Evolutionary conservation across 495 filamentous ascomycete species (phyloP).

Genomic region (Parathielavia hyrcaniae): DNA sequence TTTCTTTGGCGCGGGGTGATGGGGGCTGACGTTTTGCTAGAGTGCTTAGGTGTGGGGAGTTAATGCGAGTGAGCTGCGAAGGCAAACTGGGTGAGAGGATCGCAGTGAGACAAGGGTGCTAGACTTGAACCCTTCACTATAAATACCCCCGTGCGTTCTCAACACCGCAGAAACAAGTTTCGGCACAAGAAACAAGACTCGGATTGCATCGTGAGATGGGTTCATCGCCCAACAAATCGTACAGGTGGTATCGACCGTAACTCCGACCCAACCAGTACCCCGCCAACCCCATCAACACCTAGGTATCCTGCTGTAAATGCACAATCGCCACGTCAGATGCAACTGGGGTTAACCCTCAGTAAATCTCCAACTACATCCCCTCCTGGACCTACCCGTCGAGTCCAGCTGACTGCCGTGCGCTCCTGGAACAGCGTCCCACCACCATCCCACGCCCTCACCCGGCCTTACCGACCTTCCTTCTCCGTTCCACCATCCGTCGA

Average conservation of each 20-base stretch:
- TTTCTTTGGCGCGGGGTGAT: not conserved
- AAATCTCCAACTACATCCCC: not conserved
- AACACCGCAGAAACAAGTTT: too few species aligned
- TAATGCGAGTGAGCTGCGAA: too few species aligned
- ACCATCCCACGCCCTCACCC: not conserved
- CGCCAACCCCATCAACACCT: not conserved
- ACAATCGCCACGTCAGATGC: not conserved
- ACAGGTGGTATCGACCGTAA: slow-evolving; percentile 5
- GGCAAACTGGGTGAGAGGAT: too few species aligned
- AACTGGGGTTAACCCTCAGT: not conserved
- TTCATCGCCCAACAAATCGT: too few species aligned
- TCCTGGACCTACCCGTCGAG: not conserved
- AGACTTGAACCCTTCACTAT: too few species aligned
- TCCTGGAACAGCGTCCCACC: not conserved
- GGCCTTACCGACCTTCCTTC: not conserved
- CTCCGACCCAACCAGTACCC: not conserved
- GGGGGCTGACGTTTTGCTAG: not conserved
- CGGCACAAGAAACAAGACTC: too few species aligned
- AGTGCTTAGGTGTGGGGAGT: not conserved
- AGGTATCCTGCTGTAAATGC: not conserved
- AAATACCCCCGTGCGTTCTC: too few species aligned
- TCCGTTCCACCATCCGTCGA: not conserved
- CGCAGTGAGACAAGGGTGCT: too few species aligned
- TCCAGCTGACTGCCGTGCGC: not conserved
- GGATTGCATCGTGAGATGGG: too few species aligned